Evolutionary conservation across 2,329 filamentous ascomycete species (phyloP), one percentile per base, ranked within the genome.

Genomic region (Penicillium rolfsii): DNA sequence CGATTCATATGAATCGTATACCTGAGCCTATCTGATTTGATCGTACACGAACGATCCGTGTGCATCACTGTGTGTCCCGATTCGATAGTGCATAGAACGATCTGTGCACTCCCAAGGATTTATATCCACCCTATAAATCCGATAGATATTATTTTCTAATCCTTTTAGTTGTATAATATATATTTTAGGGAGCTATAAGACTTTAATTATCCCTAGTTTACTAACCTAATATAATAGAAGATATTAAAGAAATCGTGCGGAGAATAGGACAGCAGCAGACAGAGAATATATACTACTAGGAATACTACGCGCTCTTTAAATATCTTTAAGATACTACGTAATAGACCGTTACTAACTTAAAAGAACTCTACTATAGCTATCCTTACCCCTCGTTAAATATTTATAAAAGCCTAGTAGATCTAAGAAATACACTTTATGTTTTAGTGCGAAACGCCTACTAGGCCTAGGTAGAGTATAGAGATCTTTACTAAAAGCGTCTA

Each of bases 261-360:
- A 19, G 41, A 48, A 58, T 58, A 22, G 55, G 55, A 28, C 55
- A 22, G 30, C 55, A 58, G 36, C 55, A 58, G 38, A 45, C 30
- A 12, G 46, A 58, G 22, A 58, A 58, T 41, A 49, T 49, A 5
- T 58, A 58, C 48, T 58, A 58, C 48, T 48, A 48, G 16, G 36
- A 24, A 30, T 58, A 48, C 50, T 58, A 58, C 48, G 35, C 26
- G 16, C 38, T 41, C 22, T 40, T 58, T 48, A 58, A 58, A 52
- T 26, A 33, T 40, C 35, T 58, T 33, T 48, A 58, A 35, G 55
- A 58, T 48, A 14, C 45, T 24, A 48, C 45, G 26, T 24, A 48
- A 30, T 5, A 48, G 45, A 48, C 45, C 45, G 45, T 48, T 24
- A 48, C 28, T 16, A 48, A 48, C 45, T 48, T 48, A 24, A 48